Conservation (phyloP, 495 filamentous ascomycete genomes). For the Tuber microsphaerosporum region DNA sequence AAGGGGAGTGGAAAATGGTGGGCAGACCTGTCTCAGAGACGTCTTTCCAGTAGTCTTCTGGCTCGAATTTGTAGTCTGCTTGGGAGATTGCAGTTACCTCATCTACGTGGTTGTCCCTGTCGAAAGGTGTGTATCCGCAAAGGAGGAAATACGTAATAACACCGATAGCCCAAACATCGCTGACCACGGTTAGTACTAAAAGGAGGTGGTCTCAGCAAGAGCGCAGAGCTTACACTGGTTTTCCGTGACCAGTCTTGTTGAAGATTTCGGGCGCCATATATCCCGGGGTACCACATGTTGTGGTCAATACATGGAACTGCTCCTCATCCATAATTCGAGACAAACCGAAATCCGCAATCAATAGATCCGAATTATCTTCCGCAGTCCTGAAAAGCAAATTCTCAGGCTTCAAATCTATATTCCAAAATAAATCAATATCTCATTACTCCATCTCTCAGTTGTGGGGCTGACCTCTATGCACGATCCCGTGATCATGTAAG, state of each 20-base stretch:
- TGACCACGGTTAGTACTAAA: constrained; percentile 35
- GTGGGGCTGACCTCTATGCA: constrained; percentile 72
- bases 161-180: constrained; percentile 72
- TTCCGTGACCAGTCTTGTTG: constrained; percentile 70
- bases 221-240: constrained; percentile 58
- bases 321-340: constrained; percentile 98
- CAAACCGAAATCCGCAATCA: constrained; percentile 95
- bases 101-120: constrained; percentile 92
- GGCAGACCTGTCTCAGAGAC: constrained; percentile 57
- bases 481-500: constrained; percentile 95
- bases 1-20: neutral
- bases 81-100: constrained; percentile 98
- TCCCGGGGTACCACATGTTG: constrained; percentile 92
- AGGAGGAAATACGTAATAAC: constrained; percentile 93
- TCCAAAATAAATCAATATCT: constrained; percentile 12
- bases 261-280: constrained; percentile 90
- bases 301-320: constrained; percentile 95
- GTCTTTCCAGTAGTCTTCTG: constrained; percentile 89
- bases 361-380: constrained; percentile 75
- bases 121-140: constrained; percentile 97
- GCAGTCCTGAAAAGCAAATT: constrained; percentile 73
- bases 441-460: neutral
- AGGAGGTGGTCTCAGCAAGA: neutral
- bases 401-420: constrained; percentile 59
- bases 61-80: constrained; percentile 94